Base-by-base conservation (phyloP, 495 filamentous ascomycete genomes). In the Aspergillus heteromorphus region DNA sequence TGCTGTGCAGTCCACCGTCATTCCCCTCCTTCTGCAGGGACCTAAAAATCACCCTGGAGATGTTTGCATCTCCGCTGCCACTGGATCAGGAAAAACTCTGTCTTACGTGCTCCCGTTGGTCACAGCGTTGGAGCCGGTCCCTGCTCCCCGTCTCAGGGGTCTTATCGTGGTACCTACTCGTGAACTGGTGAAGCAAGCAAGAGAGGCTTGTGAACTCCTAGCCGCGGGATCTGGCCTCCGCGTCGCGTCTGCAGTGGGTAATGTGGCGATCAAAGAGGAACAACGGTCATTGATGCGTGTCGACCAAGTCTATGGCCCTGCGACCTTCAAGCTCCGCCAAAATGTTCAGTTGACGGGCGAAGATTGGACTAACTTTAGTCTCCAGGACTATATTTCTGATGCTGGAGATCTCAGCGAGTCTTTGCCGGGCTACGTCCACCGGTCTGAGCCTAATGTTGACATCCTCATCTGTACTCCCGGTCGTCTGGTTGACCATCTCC, bases 401-500 rank as follows among this genome's bases (percentile, higher is more conserved):
- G 64, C 81, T 17, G 63, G 70, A 5, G 61, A 72, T 27, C 59
- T 66, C 1, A 71, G 72, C 47, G 68, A 75, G 1, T 63, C 69
- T 40, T 66, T 81, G 27, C 80, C 82, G 2, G 74, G 82, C 30
- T 86, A 92, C 61, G 75, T 91, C 10, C 72, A 83, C 11, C 58
- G 70, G 16, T 80, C 83, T 25, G 72, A 73, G 5, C 87, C 89
- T 20, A 88, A 86, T 49, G 83, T 95, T 13, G 90, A 97, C 63
- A 81, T 98, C 51, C 81, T 98, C 11, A 88, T 98, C 31, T 92
- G 87, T 64, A 98, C 93, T 0, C 93, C 93, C 0, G 93, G 95
- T 53, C 81, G 93, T 41, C 78, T 98, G 8, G 90, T 98, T 20
- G 92, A 97, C 63, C 89, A 98, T 71, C 76, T 97, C 51, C 83